A percentile compares a stretch with the other conserved stretches of the same genome.
Evolutionary conservation across 176 grass and related monocot genomes (phyloP).

Genomic region (Elymus sibiricus): DNA sequence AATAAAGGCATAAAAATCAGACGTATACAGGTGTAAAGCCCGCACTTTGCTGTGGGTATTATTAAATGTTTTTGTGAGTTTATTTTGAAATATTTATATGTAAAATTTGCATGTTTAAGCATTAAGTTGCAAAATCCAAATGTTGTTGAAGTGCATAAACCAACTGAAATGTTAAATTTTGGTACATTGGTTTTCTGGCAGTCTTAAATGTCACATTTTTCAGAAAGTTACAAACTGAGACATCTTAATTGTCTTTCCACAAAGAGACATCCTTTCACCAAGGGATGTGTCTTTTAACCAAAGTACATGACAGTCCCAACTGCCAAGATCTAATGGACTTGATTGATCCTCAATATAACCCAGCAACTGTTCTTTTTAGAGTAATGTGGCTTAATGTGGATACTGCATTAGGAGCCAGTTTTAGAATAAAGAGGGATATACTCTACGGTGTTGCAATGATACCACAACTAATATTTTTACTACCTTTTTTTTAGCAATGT

Average conservation of each 20-base stretch:
- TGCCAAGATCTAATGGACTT: neutral
- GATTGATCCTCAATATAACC: neutral
- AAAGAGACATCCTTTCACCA: neutral
- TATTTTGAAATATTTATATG: neutral
- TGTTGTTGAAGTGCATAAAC: neutral
- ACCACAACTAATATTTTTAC: neutral
- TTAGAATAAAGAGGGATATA: neutral
- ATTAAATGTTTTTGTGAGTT: neutral
- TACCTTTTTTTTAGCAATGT: neutral
- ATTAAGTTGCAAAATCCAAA: neutral
- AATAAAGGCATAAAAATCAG: conserved; percentile 6
- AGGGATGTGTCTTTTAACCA: neutral
- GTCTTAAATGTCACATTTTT: neutral
- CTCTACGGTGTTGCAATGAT: neutral
- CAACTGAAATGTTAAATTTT: neutral
- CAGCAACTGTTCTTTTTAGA: neutral
- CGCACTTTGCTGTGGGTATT: neutral
- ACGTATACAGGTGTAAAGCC: neutral
- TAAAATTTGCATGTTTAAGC: neutral
- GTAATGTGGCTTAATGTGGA: neutral
- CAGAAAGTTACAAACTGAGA: neutral
- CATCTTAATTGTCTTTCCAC: neutral
- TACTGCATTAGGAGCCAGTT: neutral
- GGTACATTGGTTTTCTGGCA: neutral
- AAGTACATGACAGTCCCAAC: neutral